Conservation (phyloP, 208 protist genomes). For the Trypanosoma theileri region DNA sequence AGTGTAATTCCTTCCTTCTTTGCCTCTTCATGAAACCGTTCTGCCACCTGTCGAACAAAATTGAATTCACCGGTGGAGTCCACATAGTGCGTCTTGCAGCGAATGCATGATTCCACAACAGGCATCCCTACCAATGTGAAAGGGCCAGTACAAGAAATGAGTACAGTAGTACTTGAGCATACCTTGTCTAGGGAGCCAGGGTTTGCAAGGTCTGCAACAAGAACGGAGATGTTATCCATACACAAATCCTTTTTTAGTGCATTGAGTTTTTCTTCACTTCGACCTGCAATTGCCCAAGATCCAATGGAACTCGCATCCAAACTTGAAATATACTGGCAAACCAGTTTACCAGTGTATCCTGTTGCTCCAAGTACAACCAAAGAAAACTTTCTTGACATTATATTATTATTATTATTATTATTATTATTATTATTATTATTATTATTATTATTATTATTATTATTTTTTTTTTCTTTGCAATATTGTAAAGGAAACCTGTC, state of each 20-base stretch:
- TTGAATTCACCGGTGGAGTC: conserved; percentile 91
- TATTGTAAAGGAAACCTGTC: too few relatives aligned
- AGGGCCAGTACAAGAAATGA: conserved; percentile 81
- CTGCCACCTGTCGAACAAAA: conserved; percentile 74
- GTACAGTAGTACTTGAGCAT: conserved; percentile 40
- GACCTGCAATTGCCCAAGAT: conserved; percentile 78
- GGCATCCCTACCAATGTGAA: conserved; percentile 81
- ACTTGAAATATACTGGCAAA: conserved; percentile 65
- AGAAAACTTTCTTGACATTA: conserved; percentile 5
- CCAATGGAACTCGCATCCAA: conserved; percentile 16
- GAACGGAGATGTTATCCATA: conserved; percentile 37
- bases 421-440: too few relatives aligned
- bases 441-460: too few relatives aligned
- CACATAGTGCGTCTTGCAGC: conserved; percentile 80
- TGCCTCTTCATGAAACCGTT: conserved; percentile 70
- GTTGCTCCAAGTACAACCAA: conserved; percentile 78
- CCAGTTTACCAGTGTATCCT: conserved; percentile 81
- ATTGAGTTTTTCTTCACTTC: conserved; percentile 62
- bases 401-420: too few relatives aligned
- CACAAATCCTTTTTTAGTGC: conserved; percentile 53
- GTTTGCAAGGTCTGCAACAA: conserved; percentile 47
- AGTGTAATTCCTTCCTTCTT: conserved; percentile 54
- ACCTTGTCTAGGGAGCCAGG: conserved; percentile 58
- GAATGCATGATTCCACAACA: conserved; percentile 87
- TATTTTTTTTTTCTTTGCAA: too few relatives aligned